phyloP scores from a whole-genome alignment of 495 filamentous ascomycete species.

The Staphylotrichum longicolle region DNA sequence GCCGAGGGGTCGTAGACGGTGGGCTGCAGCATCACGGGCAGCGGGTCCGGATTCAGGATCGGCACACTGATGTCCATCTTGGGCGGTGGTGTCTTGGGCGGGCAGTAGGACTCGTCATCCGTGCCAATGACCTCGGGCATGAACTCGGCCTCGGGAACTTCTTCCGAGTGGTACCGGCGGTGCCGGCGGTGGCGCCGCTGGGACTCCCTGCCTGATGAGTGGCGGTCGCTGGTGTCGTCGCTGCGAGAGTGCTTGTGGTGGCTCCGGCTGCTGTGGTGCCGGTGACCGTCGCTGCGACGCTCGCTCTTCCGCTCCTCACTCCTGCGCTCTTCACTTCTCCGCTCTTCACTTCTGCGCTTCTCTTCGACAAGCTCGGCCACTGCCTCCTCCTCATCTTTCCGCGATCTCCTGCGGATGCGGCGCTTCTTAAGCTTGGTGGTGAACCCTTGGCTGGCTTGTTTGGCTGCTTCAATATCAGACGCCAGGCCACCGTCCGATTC shows the following conservation, averaged over 20 bases:
- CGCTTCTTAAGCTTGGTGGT: conserved; percentile 52
- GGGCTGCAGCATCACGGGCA: conserved; percentile 44
- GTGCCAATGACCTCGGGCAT: conserved; percentile 43
- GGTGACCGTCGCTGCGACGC: conserved; percentile 24
- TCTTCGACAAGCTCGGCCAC: conserved; percentile 13
- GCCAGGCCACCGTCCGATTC: conserved; percentile 35
- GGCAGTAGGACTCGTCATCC: conserved; percentile 40
- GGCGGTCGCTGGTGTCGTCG: conserved; percentile 28
- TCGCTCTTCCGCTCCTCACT: conserved; percentile 28
- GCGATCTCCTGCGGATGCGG: conserved; percentile 41
- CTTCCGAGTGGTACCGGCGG: conserved; percentile 35
- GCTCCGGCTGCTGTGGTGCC: conserved; percentile 33
- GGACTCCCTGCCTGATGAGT: conserved; percentile 19
- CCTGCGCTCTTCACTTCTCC: conserved; percentile 11
- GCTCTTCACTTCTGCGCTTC: conserved; percentile 17
- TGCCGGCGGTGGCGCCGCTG: conserved; percentile 28
- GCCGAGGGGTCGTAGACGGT: conserved; percentile 48
- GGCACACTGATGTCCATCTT: conserved; percentile 45
- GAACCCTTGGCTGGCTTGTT: conserved; percentile 40
- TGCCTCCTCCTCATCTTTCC: conserved; percentile 29
- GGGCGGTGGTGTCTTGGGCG: conserved; percentile 35
- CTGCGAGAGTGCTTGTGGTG: conserved; percentile 35
- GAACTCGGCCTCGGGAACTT: conserved; percentile 23
- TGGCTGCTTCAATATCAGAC: conserved; percentile 46
- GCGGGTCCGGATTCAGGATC: conserved; percentile 45